Percentiles rank a stretch among this genome's conserved stretches.
These are phyloP conservation scores for Camellia lanceoleosa DNA, from an alignment of 148 eudicot genomes.

Conservation along the genomic window DNA sequence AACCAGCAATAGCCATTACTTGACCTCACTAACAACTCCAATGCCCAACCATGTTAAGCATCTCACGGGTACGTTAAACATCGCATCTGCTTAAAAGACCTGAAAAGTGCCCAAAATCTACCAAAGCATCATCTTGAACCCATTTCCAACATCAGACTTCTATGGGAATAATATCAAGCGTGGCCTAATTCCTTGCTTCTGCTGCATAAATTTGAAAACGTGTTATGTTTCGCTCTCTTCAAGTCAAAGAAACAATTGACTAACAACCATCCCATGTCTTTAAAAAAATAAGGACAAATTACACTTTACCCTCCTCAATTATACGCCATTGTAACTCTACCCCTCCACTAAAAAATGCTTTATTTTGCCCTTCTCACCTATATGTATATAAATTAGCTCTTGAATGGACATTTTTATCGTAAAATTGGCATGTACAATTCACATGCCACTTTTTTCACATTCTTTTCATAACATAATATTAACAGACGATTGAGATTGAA, in stretches of 20 bases:
- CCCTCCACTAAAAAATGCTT: too few relatives aligned
- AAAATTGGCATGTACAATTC: too few relatives aligned
- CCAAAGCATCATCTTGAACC: conserved; percentile 31
- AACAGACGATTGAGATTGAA: too few relatives aligned
- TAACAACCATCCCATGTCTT: neutral
- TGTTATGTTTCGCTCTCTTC: neutral
- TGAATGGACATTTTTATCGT: too few relatives aligned
- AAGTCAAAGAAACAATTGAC: neutral
- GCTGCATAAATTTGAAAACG: conserved; percentile 16
- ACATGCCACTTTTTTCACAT: too few relatives aligned
- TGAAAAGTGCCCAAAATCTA: conserved; percentile 23
- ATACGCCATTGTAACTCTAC: too few relatives aligned
- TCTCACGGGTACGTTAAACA: conserved; percentile 19
- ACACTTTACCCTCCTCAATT: too few relatives aligned
- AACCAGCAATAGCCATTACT: conserved; percentile 75
- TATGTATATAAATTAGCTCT: too few relatives aligned
- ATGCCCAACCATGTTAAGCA: conserved; percentile 23
- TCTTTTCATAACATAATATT: too few relatives aligned
- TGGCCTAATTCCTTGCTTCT: conserved; percentile 18
- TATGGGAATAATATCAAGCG: conserved; percentile 1
- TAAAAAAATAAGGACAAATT: too few relatives aligned
- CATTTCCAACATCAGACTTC: conserved; percentile 12
- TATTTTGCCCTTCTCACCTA: too few relatives aligned
- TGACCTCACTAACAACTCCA: conserved; percentile 16
- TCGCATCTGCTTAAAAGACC: conserved; percentile 14